Conservation (phyloP, 768 basidiomycete species). For the Trametes cinnabarina region DNA sequence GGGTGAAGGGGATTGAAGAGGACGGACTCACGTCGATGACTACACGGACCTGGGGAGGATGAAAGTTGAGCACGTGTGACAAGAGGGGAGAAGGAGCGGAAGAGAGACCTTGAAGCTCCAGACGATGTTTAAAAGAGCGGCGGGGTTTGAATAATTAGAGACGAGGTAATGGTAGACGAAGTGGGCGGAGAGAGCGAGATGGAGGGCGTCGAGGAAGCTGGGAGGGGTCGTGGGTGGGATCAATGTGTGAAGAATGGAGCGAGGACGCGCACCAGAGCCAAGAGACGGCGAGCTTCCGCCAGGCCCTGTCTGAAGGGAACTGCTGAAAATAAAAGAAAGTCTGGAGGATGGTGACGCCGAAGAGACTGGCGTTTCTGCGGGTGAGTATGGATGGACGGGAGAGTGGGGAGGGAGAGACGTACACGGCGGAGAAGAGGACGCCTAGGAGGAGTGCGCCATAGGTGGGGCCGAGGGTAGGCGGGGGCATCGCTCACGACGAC, state of each 20-base stretch:
- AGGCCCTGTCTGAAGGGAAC: slow-evolving; percentile 15
- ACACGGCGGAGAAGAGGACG: slow-evolving; percentile 21
- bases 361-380: background rate
- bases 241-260: background rate
- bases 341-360: slow-evolving; percentile 23
- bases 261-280: slow-evolving; percentile 16
- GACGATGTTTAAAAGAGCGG: slow-evolving; percentile 14
- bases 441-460: slow-evolving; percentile 23
- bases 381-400: background rate
- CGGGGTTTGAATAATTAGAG: slow-evolving; percentile 15
- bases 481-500: background rate
- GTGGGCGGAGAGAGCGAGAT: slow-evolving; percentile 19
- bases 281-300: slow-evolving; percentile 20
- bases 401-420: background rate
- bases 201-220: slow-evolving; percentile 22
- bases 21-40: slow-evolving; percentile 17
- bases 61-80: background rate
- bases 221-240: background rate
- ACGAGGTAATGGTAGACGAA: slow-evolving; percentile 24
- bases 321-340: slow-evolving; percentile 21
- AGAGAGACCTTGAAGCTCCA: slow-evolving; percentile 23
- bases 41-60: slow-evolving; percentile 10
- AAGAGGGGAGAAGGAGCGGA: background rate
- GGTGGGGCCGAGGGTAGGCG: slow-evolving; percentile 10
- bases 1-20: background rate